These are phyloP conservation scores for Phoma sp. DNA, from an alignment of 2,329 filamentous ascomycete species.

Conservation along the genomic window DNA sequence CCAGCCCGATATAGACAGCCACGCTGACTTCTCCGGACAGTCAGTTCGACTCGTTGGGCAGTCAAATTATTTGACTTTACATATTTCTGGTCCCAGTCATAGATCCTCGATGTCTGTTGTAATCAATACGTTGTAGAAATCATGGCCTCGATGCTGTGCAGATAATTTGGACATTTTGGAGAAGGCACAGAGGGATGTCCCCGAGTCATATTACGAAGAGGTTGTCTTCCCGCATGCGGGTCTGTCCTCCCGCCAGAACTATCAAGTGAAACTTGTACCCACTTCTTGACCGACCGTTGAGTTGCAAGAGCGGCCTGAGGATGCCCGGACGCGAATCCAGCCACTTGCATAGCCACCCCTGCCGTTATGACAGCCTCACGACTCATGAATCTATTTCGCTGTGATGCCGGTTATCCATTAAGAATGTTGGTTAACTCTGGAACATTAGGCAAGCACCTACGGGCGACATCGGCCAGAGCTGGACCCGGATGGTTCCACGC, in stretches of 20 bases:
- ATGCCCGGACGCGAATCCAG: neutral
- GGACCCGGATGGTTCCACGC: neutral
- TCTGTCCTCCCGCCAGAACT: constrained; percentile 13
- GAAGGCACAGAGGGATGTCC: too few species aligned
- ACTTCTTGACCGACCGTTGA: constrained; percentile 12
- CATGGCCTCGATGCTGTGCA: neutral
- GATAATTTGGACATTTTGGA: neutral
- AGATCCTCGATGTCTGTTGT: neutral
- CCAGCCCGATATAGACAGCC: neutral
- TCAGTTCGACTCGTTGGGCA: too few species aligned
- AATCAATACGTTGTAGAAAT: too few species aligned
- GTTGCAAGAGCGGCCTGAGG: neutral
- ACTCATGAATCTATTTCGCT: neutral
- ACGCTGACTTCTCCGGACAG: neutral
- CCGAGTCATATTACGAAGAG: neutral
- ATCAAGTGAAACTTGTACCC: constrained; percentile 9
- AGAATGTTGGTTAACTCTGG: neutral
- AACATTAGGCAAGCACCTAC: neutral
- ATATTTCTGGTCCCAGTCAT: neutral
- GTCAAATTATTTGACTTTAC: neutral
- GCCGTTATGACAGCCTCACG: neutral
- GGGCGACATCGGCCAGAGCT: neutral
- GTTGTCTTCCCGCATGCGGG: constrained; percentile 3
- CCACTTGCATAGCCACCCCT: constrained; percentile 7
- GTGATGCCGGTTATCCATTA: constrained; percentile 6